Base-by-base conservation (phyloP, 257 asterid genomes). In the Nicotiana paniculata region DNA sequence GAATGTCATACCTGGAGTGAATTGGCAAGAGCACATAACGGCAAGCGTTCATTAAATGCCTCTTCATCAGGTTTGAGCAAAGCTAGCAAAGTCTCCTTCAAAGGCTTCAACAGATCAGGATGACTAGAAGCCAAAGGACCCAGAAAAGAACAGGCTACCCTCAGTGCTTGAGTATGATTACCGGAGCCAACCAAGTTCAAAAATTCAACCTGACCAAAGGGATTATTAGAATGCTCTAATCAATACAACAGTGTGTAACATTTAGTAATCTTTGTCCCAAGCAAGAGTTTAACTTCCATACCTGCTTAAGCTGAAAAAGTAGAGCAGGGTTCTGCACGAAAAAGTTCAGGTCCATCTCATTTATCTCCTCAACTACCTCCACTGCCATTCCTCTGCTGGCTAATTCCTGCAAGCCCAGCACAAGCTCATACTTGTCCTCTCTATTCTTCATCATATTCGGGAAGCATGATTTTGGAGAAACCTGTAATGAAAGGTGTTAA, bases 221-320 rank as follows among this genome's bases (percentile, higher is more conserved):
- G 63, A 74, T 46, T 74, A 24, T 72, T 48, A 4, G 28, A 74
- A 51, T 48, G 43, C 63, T 58, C 53, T 74, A 26, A 79, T 24
- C 12, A 68, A 75, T 53, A 53, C 28, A 53, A 65, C 48, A 51
- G 55, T 13, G 21, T 81, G 13, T 24, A 37, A 48, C 43, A 65
- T 65, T 12, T 28, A 28, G 54, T 18, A 37, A 46, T 21, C 12
- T 72, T 46, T 72, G 43, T 12, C 43, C 43, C 43, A 26, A 26
- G 79, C 81, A 91, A 83, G 87, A 96, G 93, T 84, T 96, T 98
- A 88, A 95, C 95, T 98, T 92, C 91, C 62, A 3, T 82, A 96
- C 98, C 97, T 94, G 99, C 89, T 92, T 94, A 89, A 96, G 93
- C 84, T 93, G 98, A 89, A 96, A 96, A 55, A 96, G 91, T 85